Percentiles rank a stretch among this genome's conserved stretches.
Evolutionary conservation across 2,329 filamentous ascomycete genomes (phyloP).

Genomic region (Fonsecaea nubica): DNA sequence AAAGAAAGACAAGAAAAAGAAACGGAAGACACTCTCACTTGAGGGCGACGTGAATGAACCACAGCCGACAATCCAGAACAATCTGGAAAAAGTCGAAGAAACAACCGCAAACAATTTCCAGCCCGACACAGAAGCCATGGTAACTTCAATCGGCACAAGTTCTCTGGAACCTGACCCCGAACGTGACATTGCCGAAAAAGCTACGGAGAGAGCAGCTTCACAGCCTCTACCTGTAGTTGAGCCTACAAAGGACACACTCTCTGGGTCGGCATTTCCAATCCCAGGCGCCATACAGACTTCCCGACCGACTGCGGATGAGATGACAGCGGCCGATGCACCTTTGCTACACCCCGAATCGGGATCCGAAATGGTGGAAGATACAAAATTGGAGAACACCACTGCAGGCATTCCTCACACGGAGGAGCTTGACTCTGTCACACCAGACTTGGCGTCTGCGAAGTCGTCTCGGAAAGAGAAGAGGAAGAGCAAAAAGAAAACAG

Average conservation of each 20-base stretch:
- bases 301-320: background rate
- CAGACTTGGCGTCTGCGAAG: slow-evolving; percentile 25
- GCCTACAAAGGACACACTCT: background rate
- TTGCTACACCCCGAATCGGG: background rate
- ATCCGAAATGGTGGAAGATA: background rate
- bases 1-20: slow-evolving; percentile 48
- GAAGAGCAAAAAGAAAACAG: slow-evolving; percentile 23
- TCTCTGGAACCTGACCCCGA: background rate
- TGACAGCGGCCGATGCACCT: background rate
- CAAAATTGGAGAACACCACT: background rate
- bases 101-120: background rate
- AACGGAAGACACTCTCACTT: slow-evolving; percentile 38
- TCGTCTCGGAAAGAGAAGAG: slow-evolving; percentile 31
- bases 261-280: background rate
- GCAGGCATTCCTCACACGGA: background rate
- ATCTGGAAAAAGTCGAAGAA: slow-evolving; percentile 36
- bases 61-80: slow-evolving; percentile 6
- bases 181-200: background rate
- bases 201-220: too few relatives aligned
- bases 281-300: background rate
- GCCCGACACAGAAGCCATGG: background rate
- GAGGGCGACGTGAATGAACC: slow-evolving; percentile 1
- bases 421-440: background rate
- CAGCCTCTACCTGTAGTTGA: background rate
- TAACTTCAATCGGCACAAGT: background rate